These are phyloP conservation scores for Exserohilum turcica DNA, from an alignment of 2,329 filamentous ascomycete species.

Conservation along the genomic window DNA sequence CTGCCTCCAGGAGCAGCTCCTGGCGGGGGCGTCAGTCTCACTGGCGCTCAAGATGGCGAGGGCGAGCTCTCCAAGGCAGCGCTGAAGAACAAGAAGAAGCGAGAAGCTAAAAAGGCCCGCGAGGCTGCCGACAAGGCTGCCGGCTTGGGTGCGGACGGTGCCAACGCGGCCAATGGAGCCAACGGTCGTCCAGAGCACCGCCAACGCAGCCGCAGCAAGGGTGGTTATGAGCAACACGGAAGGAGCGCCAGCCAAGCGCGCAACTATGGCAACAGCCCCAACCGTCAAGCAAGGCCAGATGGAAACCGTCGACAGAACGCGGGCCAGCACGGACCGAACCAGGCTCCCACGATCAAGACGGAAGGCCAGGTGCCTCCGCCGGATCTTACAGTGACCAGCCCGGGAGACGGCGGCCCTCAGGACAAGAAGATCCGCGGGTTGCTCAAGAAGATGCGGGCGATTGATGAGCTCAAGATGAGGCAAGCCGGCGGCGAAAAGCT, in stretches of 20 bases:
- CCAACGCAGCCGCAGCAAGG: conserved; percentile 58
- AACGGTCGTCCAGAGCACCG: conserved; percentile 68
- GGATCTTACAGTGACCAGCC: conserved; percentile 60
- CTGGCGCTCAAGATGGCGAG: conserved; percentile 68
- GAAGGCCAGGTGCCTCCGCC: conserved; percentile 47
- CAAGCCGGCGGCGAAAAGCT: conserved; percentile 93
- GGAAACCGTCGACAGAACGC: conserved; percentile 32
- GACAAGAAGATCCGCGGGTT: conserved; percentile 95
- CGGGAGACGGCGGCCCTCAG: conserved; percentile 66
- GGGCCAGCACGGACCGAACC: conserved; percentile 24
- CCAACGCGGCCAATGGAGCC: conserved; percentile 32
- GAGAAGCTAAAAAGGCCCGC: conserved; percentile 88
- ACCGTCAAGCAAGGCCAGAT: conserved; percentile 38
- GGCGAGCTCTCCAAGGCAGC: conserved; percentile 81
- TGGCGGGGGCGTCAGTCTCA: conserved; percentile 68
- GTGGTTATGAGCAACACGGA: conserved; percentile 30
- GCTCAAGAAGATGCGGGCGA: conserved; percentile 96
- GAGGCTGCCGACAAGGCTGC: conserved; percentile 66
- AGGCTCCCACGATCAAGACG: conserved; percentile 39
- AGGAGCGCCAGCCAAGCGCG: conserved; percentile 42
- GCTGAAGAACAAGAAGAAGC: conserved; percentile 98
- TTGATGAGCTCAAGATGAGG: conserved; percentile 97
- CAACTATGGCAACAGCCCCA: conserved; percentile 39
- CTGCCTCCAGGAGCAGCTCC: conserved; percentile 72
- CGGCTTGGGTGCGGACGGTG: conserved; percentile 39